Conservation (phyloP, 106 monocot species). For the Chionographis japonica region DNA sequence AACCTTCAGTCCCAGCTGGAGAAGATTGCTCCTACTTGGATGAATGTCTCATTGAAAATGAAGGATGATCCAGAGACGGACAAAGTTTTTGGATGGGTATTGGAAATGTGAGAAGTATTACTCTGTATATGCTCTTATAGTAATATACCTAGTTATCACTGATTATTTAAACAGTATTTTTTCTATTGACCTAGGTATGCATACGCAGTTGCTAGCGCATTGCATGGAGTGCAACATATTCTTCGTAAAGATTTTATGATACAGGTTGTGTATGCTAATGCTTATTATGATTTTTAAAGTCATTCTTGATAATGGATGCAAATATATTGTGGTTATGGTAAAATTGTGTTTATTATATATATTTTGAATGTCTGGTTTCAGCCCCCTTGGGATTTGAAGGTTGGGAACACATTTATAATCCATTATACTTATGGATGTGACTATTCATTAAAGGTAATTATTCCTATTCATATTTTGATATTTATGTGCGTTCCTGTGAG, state of each 20-base stretch:
- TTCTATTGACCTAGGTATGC: conserved; percentile 54
- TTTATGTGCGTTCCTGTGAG: neutral
- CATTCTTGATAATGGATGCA: neutral
- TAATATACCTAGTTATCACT: too few species aligned
- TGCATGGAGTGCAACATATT: conserved; percentile 87
- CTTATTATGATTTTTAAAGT: neutral
- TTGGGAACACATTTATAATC: conserved; percentile 46
- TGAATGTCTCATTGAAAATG: conserved; percentile 93
- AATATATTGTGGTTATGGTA: neutral
- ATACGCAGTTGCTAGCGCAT: conserved; percentile 86
- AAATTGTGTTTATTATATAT: neutral
- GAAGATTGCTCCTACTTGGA: conserved; percentile 97
- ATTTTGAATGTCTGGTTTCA: conserved; percentile 22
- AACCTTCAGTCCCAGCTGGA: conserved; percentile 62
- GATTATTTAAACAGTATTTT: neutral
- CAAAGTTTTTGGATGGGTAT: conserved; percentile 95
- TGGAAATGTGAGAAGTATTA: conserved; percentile 72
- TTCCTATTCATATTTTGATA: neutral
- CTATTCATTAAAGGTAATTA: conserved; percentile 43
- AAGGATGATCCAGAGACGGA: conserved; percentile 89
- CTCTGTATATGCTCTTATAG: neutral
- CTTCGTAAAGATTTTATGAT: conserved; percentile 98
- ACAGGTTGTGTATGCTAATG: conserved; percentile 40
- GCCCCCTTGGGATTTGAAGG: conserved; percentile 65
- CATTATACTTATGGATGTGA: conserved; percentile 74